Base-by-base conservation (phyloP, 495 filamentous ascomycete species). In the Alectoria sarmentosa region DNA sequence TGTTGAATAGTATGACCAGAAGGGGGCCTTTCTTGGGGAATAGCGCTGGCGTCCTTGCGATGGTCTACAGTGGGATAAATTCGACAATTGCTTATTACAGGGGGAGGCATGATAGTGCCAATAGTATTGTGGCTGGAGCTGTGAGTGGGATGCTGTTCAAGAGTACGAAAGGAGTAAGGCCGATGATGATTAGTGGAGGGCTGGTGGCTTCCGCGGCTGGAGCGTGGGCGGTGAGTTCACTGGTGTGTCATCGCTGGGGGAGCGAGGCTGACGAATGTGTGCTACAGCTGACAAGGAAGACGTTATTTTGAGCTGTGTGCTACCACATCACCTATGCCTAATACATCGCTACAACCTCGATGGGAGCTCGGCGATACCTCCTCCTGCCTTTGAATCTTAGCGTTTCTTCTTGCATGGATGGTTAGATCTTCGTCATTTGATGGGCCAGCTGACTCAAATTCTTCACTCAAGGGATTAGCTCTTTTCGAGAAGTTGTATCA, bases 21-120 rank as follows among this genome's bases (percentile, higher is more conserved):
- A 79, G 94, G 76, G 94, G 94, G 11, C 94, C 94, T n/a, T 98
- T 96, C 79, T 75, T 98, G 67, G 94, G 95, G 21, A 98, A 98
- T 79, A 90, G 86, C 10, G 94, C 95, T 3, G 94, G 91, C 61
- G 92, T 97, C 34, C 84, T 98, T 38, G 94, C 94, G 17, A 89
- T 98, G 83, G 86, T 91, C 62, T 98, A 96, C 74, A 97, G 96
- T 76, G 86, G 90, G 28, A 80, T 96, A 73, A 98, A 98, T 78
- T 95, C 90, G n/a, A 86, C 83, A 26, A 85, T 97, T 65, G 93
- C 95, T 38, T 85, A 89, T 69, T 78, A 86, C 48, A 81, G 94
- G 64, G 94, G 94, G 59, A 92, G 92, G 79, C 92, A 98, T 68
- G 94, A 98, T 72, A 79, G 90, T 6, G 83, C 89, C 59, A 98